phyloP scores from a whole-genome alignment of 2,329 filamentous ascomycete genomes.

The Alternaria atra region DNA sequence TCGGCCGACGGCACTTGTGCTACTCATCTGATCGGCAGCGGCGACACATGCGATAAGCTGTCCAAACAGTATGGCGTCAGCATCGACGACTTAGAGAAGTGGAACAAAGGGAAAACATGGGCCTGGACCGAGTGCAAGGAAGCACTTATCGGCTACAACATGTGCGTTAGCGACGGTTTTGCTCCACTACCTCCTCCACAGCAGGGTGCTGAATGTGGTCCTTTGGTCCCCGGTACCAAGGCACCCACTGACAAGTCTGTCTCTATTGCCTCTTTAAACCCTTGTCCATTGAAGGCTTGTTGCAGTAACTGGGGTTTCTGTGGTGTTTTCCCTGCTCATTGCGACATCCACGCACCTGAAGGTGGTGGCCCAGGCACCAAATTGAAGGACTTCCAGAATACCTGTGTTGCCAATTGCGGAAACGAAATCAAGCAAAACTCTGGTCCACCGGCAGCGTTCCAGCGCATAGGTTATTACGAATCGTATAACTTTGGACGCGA shows the following conservation, averaged over 20 bases:
- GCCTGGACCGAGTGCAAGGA: slow-evolving; percentile 54
- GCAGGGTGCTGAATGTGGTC: no score
- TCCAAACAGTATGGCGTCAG: no score
- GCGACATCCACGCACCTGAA: slow-evolving; percentile 29
- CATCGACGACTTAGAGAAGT: no score
- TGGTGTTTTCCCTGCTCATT: slow-evolving; percentile 54
- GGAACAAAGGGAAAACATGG: slow-evolving; percentile 56
- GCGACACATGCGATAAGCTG: no score
- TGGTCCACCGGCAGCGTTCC: slow-evolving; percentile 4
- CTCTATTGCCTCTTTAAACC: slow-evolving; percentile 20
- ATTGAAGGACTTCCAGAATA: slow-evolving; percentile 12
- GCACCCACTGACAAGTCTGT: slow-evolving; percentile 11
- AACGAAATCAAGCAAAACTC: slow-evolving; percentile 18
- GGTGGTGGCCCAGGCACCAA: slow-evolving; percentile 13
- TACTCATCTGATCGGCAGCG: no score
- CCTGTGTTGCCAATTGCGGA: slow-evolving; percentile 21
- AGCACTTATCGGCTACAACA: slow-evolving; percentile 41
- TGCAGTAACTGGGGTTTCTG: slow-evolving; percentile 22
- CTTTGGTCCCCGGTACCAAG: slow-evolving; percentile 51
- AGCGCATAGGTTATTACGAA: slow-evolving; percentile 19
- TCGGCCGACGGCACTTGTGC: no score
- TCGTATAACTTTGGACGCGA: slow-evolving; percentile 15
- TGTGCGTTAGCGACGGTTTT: slow-evolving; percentile 55
- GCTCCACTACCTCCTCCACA: no score
- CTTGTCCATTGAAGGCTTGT: slow-evolving; percentile 23